Percentiles rank a stretch among this genome's conserved stretches.
Conservation (phyloP, 2,329 filamentous ascomycete species). For the Fusarium cyanostomum region DNA sequence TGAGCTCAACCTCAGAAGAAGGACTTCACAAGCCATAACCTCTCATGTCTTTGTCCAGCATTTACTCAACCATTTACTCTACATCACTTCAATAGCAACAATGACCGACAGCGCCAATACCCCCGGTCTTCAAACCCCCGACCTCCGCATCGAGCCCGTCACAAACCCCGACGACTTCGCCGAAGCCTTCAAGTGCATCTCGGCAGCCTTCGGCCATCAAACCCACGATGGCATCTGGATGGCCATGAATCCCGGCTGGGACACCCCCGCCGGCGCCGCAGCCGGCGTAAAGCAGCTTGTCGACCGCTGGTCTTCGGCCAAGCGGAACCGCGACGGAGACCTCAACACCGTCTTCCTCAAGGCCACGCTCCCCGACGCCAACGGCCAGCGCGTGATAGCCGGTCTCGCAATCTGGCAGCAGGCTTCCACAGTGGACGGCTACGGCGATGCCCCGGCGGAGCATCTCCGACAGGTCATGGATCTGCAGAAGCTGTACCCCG, state of each 20-base stretch:
- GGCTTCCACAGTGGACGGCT: slow-evolving; percentile 57
- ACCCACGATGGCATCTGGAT: slow-evolving; percentile 61
- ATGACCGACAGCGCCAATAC: not conserved
- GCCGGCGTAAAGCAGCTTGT: slow-evolving; percentile 50
- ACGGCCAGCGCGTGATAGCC: slow-evolving; percentile 50
- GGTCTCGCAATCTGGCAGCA: slow-evolving; percentile 67
- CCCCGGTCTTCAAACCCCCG: not conserved
- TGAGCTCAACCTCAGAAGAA: not conserved
- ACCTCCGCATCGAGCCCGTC: slow-evolving; percentile 42
- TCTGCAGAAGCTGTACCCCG: slow-evolving; percentile 53
- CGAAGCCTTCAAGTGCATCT: slow-evolving; percentile 38
- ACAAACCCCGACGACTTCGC: slow-evolving; percentile 42
- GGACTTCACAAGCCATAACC: not conserved
- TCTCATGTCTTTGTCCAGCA: not conserved
- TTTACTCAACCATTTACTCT: no score
- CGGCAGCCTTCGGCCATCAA: slow-evolving; percentile 59
- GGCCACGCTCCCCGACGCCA: slow-evolving; percentile 56
- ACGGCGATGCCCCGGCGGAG: slow-evolving; percentile 53
- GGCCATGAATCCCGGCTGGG: slow-evolving; percentile 63
- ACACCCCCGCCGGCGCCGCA: slow-evolving; percentile 56
- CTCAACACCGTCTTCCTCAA: slow-evolving; percentile 64
- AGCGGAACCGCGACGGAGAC: slow-evolving; percentile 54
- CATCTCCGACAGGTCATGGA: slow-evolving; percentile 46
- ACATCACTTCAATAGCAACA: not conserved
- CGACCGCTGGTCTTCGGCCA: slow-evolving; percentile 52